Conservation (phyloP, 805 yeast genomes). For the Metschnikowia sp. region DNA sequence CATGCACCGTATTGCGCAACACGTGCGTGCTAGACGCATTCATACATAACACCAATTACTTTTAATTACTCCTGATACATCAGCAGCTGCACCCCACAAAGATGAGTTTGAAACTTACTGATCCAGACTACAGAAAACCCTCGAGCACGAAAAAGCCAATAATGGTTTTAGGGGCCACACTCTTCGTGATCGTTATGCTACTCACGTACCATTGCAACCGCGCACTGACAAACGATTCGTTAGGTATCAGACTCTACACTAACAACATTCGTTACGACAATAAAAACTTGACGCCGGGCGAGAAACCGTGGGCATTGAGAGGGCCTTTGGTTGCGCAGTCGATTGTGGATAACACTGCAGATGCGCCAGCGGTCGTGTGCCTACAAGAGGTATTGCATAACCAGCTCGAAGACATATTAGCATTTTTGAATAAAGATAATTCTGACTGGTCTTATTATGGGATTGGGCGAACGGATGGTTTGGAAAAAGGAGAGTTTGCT, state of each 20-base stretch:
- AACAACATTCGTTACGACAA: constrained; percentile 48
- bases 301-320: constrained; percentile 45
- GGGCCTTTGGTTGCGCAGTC: constrained; percentile 35
- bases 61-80: too few species aligned
- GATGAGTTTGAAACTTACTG: too few species aligned
- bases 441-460: constrained; percentile 32
- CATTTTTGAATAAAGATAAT: constrained; percentile 22
- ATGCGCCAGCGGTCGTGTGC: constrained; percentile 35
- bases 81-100: too few species aligned
- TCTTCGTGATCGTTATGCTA: neutral
- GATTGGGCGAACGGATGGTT: constrained; percentile 16
- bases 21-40: too few species aligned
- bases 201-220: neutral
- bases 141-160: neutral
- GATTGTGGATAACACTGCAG: constrained; percentile 36
- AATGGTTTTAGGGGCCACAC: neutral
- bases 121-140: too few species aligned
- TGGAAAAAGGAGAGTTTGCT: constrained; percentile 19
- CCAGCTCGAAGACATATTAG: constrained; percentile 32
- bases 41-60: too few species aligned
- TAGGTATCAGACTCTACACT: constrained; percentile 26
- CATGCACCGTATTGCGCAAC: too few species aligned
- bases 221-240: neutral
- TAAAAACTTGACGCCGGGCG: constrained; percentile 31
- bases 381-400: constrained; percentile 38